phyloP scores from a whole-genome alignment of 768 basidiomycete species.

The Amanita exitialis region DNA sequence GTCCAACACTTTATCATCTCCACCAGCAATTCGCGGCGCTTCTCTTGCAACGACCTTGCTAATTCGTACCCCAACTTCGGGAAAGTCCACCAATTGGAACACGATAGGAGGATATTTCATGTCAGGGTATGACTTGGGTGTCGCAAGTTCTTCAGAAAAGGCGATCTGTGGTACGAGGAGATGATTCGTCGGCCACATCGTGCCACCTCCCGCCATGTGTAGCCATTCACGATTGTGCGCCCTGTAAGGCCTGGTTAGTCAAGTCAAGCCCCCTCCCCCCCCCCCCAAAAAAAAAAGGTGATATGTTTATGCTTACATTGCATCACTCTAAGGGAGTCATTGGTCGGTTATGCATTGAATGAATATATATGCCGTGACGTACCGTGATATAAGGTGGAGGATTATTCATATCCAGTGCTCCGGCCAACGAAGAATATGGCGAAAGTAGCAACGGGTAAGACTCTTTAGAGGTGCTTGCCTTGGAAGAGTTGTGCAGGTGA shows the following conservation, averaged over 20 bases:
- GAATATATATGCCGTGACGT: neutral
- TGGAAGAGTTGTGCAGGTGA: neutral
- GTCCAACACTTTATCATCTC: slow-evolving; percentile 14
- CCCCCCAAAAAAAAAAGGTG: neutral
- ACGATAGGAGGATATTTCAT: slow-evolving; percentile 17
- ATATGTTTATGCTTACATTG: neutral
- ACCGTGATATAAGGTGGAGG: neutral
- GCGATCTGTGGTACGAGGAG: slow-evolving; percentile 16
- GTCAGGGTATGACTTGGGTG: slow-evolving; percentile 3
- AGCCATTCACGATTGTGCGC: neutral
- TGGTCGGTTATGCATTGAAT: neutral
- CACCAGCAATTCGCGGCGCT: slow-evolving; percentile 12
- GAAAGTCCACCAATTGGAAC: slow-evolving; percentile 19
- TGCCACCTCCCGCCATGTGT: neutral
- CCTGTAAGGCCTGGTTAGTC: neutral
- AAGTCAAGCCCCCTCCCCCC: neutral
- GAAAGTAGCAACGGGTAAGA: slow-evolving; percentile 7
- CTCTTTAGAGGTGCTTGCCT: neutral
- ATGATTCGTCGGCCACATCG: slow-evolving; percentile 15
- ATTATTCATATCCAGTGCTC: slow-evolving; percentile 9
- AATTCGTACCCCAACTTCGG: slow-evolving; percentile 20
- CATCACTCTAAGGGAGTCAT: neutral
- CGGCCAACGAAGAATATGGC: slow-evolving; percentile 13
- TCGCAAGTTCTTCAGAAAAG: slow-evolving; percentile 11
- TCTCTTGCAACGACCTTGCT: slow-evolving; percentile 15